These are phyloP conservation scores for Fusarium sulawesiense DNA, from an alignment of 2,329 filamentous ascomycete species.

Conservation along the genomic window DNA sequence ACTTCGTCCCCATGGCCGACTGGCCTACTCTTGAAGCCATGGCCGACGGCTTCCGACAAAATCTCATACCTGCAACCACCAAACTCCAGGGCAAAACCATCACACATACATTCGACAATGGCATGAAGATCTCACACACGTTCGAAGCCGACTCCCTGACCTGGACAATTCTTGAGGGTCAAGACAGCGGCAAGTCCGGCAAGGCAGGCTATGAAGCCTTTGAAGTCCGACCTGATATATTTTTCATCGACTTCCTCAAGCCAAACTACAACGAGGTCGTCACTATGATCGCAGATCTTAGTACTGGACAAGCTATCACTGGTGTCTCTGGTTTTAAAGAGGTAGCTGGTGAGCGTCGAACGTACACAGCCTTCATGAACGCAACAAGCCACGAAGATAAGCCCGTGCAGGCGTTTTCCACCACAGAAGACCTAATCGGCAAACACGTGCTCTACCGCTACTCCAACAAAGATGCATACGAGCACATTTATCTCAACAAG, in stretches of 20 bases:
- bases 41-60: conserved; percentile 16
- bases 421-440: conserved; percentile 26
- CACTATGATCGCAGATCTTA: conserved; percentile 1
- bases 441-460: conserved; percentile 31
- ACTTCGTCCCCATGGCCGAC: conserved; percentile 1
- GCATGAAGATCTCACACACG: conserved; percentile 11
- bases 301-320: conserved; percentile 1
- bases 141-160: not conserved
- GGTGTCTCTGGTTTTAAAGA: conserved; percentile 25
- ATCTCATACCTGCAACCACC: conserved; percentile 14
- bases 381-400: not conserved
- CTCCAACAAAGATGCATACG: conserved; percentile 15
- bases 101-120: conserved; percentile 20
- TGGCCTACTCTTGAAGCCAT: conserved; percentile 29
- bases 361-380: conserved; percentile 21
- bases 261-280: conserved; percentile 21
- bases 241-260: conserved; percentile 33
- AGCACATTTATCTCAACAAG: conserved; percentile 32
- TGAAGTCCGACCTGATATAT: conserved; percentile 21
- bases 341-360: conserved; percentile 18
- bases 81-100: conserved; percentile 7
- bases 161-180: conserved; percentile 17
- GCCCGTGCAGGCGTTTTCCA: not conserved
- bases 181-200: not conserved
- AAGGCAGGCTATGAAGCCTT: conserved; percentile 18